Conservation (phyloP, 495 filamentous ascomycete genomes). For the Bacidia gigantensis region DNA sequence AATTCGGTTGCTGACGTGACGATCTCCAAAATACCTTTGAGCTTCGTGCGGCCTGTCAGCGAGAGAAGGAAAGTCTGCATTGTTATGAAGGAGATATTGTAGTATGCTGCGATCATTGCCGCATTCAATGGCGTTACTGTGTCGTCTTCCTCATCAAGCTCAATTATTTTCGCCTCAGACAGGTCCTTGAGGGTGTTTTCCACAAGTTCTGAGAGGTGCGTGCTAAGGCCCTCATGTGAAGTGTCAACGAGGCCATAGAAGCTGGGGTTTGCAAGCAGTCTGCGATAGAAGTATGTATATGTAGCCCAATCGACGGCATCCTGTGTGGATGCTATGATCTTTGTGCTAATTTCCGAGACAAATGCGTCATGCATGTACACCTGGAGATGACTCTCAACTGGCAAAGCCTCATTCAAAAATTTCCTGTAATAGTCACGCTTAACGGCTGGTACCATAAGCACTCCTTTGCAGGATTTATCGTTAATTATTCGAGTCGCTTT, state of each 20-base stretch:
- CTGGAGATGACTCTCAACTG: constrained; percentile 88
- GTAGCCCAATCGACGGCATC: constrained; percentile 98
- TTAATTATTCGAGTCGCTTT: constrained; percentile 66
- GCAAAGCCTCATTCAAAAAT: constrained; percentile 91
- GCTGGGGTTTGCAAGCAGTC: constrained; percentile 90
- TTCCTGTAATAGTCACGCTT: constrained; percentile 98
- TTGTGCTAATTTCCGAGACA: constrained; percentile 89
- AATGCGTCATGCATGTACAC: constrained; percentile 89
- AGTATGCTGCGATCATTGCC: constrained; percentile 96
- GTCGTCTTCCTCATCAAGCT: constrained; percentile 93
- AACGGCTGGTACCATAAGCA: constrained; percentile 86
- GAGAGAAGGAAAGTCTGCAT: constrained; percentile 99
- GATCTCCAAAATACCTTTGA: constrained; percentile 94
- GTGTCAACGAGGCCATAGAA: constrained; percentile 87
- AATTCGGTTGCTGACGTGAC: constrained; percentile 96
- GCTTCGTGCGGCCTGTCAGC: constrained; percentile 70
- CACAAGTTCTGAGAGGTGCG: constrained; percentile 89
- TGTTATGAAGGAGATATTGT: constrained; percentile 97
- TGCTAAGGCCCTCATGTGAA: constrained; percentile 83
- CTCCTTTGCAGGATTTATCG: constrained; percentile 74
- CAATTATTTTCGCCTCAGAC: constrained; percentile 86
- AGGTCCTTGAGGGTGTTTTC: constrained; percentile 88
- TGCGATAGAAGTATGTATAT: constrained; percentile 96
- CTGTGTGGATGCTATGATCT: constrained; percentile 84
- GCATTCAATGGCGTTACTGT: constrained; percentile 80